A percentile compares a stretch with the other conserved stretches of the same genome.
Conservation (phyloP, 768 basidiomycete genomes). For the Mycena epipterygia region DNA sequence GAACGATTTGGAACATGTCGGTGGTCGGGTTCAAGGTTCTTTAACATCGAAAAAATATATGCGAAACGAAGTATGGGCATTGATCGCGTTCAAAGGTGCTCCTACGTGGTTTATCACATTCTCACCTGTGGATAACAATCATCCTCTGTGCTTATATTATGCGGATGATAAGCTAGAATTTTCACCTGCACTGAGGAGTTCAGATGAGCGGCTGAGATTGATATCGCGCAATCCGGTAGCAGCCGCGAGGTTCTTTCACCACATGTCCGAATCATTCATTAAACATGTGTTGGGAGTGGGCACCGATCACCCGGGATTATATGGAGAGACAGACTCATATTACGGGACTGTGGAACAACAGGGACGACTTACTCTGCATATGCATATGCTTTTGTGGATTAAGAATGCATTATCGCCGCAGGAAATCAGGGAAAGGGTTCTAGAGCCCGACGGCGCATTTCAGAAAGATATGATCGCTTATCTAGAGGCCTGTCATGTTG, state of each 20-base stretch:
- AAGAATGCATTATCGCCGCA: slow-evolving; percentile 43
- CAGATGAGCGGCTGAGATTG: slow-evolving; percentile 25
- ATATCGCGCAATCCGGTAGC: slow-evolving; percentile 45
- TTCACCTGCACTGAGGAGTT: slow-evolving; percentile 2
- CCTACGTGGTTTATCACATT: slow-evolving; percentile 47
- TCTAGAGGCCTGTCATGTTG: slow-evolving; percentile 41
- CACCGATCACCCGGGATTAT: slow-evolving; percentile 48
- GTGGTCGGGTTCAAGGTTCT: slow-evolving; percentile 33
- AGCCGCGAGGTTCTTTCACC: slow-evolving; percentile 45
- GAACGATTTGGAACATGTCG: no score
- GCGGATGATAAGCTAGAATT: slow-evolving; percentile 39
- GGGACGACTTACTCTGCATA: slow-evolving; percentile 46
- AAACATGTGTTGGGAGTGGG: slow-evolving; percentile 18
- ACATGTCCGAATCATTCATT: neutral
- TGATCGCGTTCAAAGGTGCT: slow-evolving; percentile 37
- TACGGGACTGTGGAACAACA: slow-evolving; percentile 53
- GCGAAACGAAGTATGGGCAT: slow-evolving; percentile 42
- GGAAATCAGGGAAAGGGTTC: slow-evolving; percentile 46
- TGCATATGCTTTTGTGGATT: slow-evolving; percentile 37
- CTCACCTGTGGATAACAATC: slow-evolving; percentile 45
- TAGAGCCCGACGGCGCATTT: slow-evolving; percentile 38
- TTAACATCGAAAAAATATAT: slow-evolving; percentile 40
- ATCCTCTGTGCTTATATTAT: slow-evolving; percentile 50
- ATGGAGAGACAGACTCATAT: slow-evolving; percentile 51
- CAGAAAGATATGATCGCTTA: slow-evolving; percentile 39